Conservation (phyloP, 306 rosid species). For the Heteromeles arbutifolia region DNA sequence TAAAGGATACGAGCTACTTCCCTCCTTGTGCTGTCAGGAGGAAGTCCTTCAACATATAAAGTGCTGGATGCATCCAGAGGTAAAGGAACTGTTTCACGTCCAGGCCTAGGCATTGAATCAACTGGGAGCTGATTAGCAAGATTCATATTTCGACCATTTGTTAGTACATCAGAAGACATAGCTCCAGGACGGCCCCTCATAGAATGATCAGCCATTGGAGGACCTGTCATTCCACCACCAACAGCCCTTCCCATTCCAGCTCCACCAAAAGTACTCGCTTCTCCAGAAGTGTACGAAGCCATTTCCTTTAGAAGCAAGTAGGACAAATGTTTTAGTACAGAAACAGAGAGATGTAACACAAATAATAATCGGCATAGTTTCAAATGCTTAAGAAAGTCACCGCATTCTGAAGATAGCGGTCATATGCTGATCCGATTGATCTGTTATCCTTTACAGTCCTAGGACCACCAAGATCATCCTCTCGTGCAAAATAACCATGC, state of each 20-base stretch:
- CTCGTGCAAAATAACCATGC: slow-evolving; percentile 50
- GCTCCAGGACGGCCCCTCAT: slow-evolving; percentile 43
- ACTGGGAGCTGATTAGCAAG: slow-evolving; percentile 53
- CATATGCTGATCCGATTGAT: slow-evolving; percentile 76
- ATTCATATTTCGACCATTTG: slow-evolving; percentile 45
- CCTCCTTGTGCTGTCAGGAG: slow-evolving; percentile 69
- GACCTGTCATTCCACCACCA: slow-evolving; percentile 43
- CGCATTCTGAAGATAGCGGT: slow-evolving; percentile 83
- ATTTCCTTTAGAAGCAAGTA: slow-evolving; percentile 50
- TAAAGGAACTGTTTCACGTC: slow-evolving; percentile 62
- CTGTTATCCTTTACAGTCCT: slow-evolving; percentile 49
- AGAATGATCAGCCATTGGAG: slow-evolving; percentile 50
- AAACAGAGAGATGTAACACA: slow-evolving; percentile 14
- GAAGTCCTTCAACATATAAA: slow-evolving; percentile 88
- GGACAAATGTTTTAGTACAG: slow-evolving; percentile 19
- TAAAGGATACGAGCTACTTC: slow-evolving; percentile 93
- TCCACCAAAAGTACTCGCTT: slow-evolving; percentile 49
- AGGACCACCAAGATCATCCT: slow-evolving; percentile 51
- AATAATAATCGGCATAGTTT: background rate
- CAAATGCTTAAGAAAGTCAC: slow-evolving; percentile 36
- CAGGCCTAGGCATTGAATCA: slow-evolving; percentile 54
- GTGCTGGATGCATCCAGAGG: slow-evolving; percentile 92
- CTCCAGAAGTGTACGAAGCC: slow-evolving; percentile 60
- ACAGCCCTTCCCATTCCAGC: slow-evolving; percentile 54
- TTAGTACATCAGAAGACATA: slow-evolving; percentile 54